These are phyloP conservation scores for Pyracantha coccinea DNA, from an alignment of 331 rosid genomes.

Conservation along the genomic window DNA sequence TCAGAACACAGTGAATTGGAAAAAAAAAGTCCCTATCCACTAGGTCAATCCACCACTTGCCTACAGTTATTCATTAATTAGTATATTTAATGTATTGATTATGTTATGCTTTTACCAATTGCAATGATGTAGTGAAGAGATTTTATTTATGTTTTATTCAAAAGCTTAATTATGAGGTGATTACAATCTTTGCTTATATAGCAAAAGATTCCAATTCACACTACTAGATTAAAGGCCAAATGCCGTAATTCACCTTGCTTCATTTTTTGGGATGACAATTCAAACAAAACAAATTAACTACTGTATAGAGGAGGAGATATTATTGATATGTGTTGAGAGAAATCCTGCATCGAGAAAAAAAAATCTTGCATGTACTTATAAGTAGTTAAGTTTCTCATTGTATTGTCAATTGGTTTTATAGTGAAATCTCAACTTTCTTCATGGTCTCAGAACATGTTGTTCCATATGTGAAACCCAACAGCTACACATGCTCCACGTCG, in stretches of 20 bases:
- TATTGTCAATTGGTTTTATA: too few relatives aligned
- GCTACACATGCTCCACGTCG: too few relatives aligned
- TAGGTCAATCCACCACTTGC: background rate
- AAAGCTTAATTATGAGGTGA: background rate
- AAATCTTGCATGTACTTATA: too few relatives aligned
- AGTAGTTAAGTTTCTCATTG: too few relatives aligned
- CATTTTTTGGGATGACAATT: background rate
- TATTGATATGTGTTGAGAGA: too few relatives aligned
- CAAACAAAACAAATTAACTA: background rate
- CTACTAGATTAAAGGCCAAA: background rate
- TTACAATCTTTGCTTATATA: background rate
- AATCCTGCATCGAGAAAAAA: too few relatives aligned
- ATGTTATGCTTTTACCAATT: background rate
- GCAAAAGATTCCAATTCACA: background rate
- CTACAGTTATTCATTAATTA: background rate
- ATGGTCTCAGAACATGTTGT: too few relatives aligned
- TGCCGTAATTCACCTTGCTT: background rate
- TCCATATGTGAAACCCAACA: too few relatives aligned
- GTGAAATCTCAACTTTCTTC: too few relatives aligned
- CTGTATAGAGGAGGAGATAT: background rate
- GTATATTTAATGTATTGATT: too few relatives aligned
- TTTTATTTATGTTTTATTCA: background rate
- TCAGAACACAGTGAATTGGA: background rate
- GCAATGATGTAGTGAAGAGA: background rate
- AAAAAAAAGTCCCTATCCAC: background rate